A percentile compares a stretch with the other conserved stretches of the same genome.
phyloP scores from a whole-genome alignment of 2,329 filamentous ascomycete species.

The Claviceps paspali region DNA sequence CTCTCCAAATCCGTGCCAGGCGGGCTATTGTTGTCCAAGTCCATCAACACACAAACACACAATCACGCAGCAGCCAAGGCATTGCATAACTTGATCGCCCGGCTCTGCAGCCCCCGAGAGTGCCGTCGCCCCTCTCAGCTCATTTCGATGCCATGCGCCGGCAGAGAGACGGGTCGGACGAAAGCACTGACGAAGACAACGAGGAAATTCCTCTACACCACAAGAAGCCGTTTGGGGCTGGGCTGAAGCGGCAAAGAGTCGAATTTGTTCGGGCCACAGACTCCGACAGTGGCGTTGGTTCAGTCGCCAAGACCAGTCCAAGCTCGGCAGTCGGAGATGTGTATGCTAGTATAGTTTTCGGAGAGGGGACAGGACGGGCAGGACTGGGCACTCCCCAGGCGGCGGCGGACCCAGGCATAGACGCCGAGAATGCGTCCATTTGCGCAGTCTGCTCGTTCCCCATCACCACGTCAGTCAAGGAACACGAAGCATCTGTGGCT shows the following conservation, averaged over 20 bases:
- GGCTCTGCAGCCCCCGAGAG: neutral
- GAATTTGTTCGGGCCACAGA: slow-evolving; percentile 41
- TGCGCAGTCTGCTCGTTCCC: slow-evolving; percentile 24
- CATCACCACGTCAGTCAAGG: slow-evolving; percentile 15
- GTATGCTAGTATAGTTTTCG: slow-evolving; percentile 54
- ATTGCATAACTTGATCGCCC: neutral
- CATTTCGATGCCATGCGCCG: slow-evolving; percentile 13
- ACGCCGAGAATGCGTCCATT: slow-evolving; percentile 6
- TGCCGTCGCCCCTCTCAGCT: neutral
- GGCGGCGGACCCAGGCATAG: neutral
- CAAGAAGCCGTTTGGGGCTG: slow-evolving; percentile 38
- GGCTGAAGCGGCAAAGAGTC: slow-evolving; percentile 37
- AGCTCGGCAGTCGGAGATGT: slow-evolving; percentile 33
- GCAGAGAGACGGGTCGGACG: slow-evolving; percentile 11
- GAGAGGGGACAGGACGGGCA: slow-evolving; percentile 20
- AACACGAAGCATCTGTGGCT: slow-evolving; percentile 47
- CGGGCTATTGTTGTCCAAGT: too few species aligned
- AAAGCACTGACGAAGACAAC: slow-evolving; percentile 15
- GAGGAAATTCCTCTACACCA: slow-evolving; percentile 37
- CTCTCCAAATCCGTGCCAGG: too few species aligned
- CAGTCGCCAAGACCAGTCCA: slow-evolving; percentile 11
- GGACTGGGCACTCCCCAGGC: slow-evolving; percentile 7
- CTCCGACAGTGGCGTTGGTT: slow-evolving; percentile 16
- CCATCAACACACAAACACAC: too few species aligned
- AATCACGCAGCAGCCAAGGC: neutral